Conservation (phyloP, 257 asterid species). For the Forsythia viridissima region DNA sequence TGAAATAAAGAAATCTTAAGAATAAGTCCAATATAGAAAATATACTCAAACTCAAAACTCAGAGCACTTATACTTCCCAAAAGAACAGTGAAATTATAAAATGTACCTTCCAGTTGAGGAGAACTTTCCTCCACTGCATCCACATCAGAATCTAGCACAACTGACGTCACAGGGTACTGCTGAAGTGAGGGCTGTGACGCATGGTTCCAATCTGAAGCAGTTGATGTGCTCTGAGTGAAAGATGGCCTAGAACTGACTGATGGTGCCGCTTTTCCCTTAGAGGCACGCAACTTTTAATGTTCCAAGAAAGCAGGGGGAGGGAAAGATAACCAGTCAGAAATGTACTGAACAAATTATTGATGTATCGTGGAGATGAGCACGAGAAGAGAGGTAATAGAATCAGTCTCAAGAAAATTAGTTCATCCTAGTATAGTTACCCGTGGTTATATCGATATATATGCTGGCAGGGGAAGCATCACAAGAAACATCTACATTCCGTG, state of each 20-base stretch:
- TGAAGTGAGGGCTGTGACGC: conserved; percentile 48
- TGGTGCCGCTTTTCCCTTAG: conserved; percentile 59
- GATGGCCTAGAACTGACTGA: conserved; percentile 43
- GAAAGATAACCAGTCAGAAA: not conserved
- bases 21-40: not conserved
- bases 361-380: not conserved
- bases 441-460: not conserved
- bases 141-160: conserved; percentile 31
- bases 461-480: not conserved
- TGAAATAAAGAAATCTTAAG: not conserved
- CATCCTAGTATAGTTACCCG: not conserved
- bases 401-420: not conserved
- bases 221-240: conserved; percentile 45
- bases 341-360: not conserved
- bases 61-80: conserved; percentile 10
- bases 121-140: conserved; percentile 50
- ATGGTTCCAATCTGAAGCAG: conserved; percentile 46
- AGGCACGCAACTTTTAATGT: conserved; percentile 32
- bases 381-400: not conserved
- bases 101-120: conserved; percentile 55
- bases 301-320: conserved; percentile 4
- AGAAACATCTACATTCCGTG: not conserved
- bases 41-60: not conserved
- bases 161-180: conserved; percentile 35
- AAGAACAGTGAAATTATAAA: conserved; percentile 7